phyloP scores from a whole-genome alignment of 805 yeast genomes.

The Nematodospora valgi region DNA sequence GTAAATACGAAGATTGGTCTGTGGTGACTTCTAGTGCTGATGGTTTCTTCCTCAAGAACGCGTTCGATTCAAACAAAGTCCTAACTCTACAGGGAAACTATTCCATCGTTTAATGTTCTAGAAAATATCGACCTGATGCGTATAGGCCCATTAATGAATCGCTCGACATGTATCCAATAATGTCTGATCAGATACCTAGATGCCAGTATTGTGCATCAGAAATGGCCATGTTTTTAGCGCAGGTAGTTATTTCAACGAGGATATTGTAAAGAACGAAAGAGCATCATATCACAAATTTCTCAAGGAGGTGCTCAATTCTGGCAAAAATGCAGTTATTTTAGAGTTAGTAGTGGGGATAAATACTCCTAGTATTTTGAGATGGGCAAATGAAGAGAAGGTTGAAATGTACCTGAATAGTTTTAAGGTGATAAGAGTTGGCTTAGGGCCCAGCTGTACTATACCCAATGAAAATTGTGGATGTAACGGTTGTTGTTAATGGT shows the following conservation, averaged over 20 bases:
- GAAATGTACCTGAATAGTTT: slow-evolving; percentile 1
- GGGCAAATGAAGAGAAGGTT: slow-evolving; percentile 6
- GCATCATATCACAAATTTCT: not conserved
- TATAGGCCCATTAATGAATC: slow-evolving; percentile 3
- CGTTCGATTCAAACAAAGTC: slow-evolving; percentile 3
- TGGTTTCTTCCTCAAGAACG: slow-evolving; percentile 8
- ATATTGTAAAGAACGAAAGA: slow-evolving; percentile 1
- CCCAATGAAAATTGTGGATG: slow-evolving; percentile 1
- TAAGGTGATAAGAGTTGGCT: slow-evolving; percentile 4
- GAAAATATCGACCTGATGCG: slow-evolving; percentile 2
- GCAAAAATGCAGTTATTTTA: slow-evolving; percentile 2
- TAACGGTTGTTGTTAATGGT: slow-evolving; percentile 1
- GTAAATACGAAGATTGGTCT: slow-evolving; percentile 1
- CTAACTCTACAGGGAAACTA: slow-evolving; percentile 6
- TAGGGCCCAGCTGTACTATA: slow-evolving; percentile 5
- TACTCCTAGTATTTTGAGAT: slow-evolving; percentile 6
- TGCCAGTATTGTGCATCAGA: slow-evolving; percentile 4
- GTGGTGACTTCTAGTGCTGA: slow-evolving; percentile 7
- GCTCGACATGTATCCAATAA: not conserved
- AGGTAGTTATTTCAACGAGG: slow-evolving; percentile 5
- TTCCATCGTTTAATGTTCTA: slow-evolving; percentile 5
- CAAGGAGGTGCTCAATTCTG: not conserved
- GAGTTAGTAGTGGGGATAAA: slow-evolving; percentile 7
- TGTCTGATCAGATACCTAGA: slow-evolving; percentile 3
- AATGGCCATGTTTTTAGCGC: slow-evolving; percentile 6